Evolutionary conservation across 176 grass and related monocot species (phyloP), one percentile per base, ranked within the genome.

Genomic region (Pharus latifolius): DNA sequence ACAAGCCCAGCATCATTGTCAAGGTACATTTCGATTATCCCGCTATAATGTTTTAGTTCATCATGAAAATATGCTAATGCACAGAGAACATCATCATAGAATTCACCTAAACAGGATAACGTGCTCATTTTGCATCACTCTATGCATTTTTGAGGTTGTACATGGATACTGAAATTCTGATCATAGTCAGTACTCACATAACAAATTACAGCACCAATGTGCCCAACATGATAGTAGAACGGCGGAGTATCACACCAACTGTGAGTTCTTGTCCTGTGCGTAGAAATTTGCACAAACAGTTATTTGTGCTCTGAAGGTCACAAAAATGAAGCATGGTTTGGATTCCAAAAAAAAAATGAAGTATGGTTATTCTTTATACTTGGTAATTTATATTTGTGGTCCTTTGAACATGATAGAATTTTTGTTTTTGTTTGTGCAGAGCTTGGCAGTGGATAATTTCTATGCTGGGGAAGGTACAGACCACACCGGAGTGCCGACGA

Each of bases 401-500:
- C 38, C 9, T 27, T 30, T 3, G 23, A 42, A n/a, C 29, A 59
- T 68, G 22, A 24, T 17, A 6, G 16, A 54, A 32, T 11, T 12
- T 10, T 6, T 34, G 2, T 11, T 3, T 0, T 3, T 82, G 23
- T 76, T 64, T 46, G 1, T 5, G 40, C 73, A 98, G 94, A 93
- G 83, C 57, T 49, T 90, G 81, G 75, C 69, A 22, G 84, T 93
- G 78, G 84, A 88, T 72, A 89, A 79, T 13, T 90, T 98, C 47
- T 98, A 93, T 4, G 81, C 81, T 14, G 81, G 94, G 26, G 75
- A 93, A 74, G 94, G 94, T 45, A 78, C 72, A n/a, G 94, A 98
- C 57, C 33, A 1, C 38, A 90, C 94, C 35, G 89, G 94, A 0
- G 94, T 93, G 54, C 89, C 89, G 10, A 98, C 94, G 37, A 85